These are phyloP conservation scores for Sarocladium oryzae DNA, from an alignment of 2,329 filamentous ascomycete genomes.

Conservation along the genomic window DNA sequence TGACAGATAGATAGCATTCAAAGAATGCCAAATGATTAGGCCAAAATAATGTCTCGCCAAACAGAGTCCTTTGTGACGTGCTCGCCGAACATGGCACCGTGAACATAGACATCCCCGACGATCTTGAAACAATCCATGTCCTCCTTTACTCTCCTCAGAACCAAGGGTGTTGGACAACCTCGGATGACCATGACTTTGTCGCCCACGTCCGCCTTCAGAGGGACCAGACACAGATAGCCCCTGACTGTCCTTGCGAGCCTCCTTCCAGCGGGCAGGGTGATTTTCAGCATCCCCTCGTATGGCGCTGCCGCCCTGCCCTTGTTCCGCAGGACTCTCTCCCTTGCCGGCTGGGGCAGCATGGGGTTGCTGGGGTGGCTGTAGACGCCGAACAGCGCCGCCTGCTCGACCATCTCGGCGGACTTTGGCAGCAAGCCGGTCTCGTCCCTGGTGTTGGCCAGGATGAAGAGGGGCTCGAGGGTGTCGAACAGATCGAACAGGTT, in stretches of 20 bases:
- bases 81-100: constrained; percentile 17
- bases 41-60: constrained; percentile 14
- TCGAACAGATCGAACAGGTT: constrained; percentile 15
- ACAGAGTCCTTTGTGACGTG: constrained; percentile 10
- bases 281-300: constrained; percentile 14
- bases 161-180: constrained; percentile 15
- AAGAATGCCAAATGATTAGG: not conserved
- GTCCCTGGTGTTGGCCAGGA: constrained; percentile 17
- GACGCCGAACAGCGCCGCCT: constrained; percentile 14
- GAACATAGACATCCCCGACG: constrained; percentile 14
- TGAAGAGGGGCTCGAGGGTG: constrained; percentile 16
- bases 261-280: constrained; percentile 13
- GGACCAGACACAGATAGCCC: constrained; percentile 17
- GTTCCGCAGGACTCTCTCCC: not conserved
- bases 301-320: constrained; percentile 11
- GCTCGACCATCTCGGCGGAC: constrained; percentile 10
- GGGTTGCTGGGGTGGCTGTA: constrained; percentile 10
- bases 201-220: constrained; percentile 12
- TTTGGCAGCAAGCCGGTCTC: constrained; percentile 16
- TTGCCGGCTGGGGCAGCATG: constrained; percentile 11
- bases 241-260: constrained; percentile 15
- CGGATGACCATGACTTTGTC: constrained; percentile 16
- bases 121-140: constrained; percentile 13
- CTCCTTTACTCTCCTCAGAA: constrained; percentile 13
- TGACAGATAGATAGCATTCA: not conserved